Evolutionary conservation across 768 basidiomycete genomes (phyloP), one percentile per base, ranked within the genome.

Genomic region (Leccinum ochraceum): DNA sequence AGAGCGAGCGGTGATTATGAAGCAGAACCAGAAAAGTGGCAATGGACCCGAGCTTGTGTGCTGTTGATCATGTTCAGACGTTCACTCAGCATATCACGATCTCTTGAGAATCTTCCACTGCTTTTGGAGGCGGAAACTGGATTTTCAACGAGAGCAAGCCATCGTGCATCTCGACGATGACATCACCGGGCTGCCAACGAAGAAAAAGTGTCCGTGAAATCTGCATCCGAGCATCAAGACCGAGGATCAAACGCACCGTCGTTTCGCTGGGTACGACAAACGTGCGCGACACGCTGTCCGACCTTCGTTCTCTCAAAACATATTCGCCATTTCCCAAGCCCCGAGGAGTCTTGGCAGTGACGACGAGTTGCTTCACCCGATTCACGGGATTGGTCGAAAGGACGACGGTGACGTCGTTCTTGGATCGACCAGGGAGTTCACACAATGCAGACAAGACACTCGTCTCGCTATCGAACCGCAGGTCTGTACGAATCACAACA

Each of bases 341-440:
- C 53, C 11, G 85, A 75, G 39, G 73, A 65, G 52, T 73, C 75
- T 64, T 72, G 42, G 86, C 89, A 22, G 76, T 70, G 57, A 91
- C 79, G 53, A 79, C 80, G 65, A 91, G 75, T 67, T 87, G 85
- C 67, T 80, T 86, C 62, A 84, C 80, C 62, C 84, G 79, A 63
- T 84, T 90, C 76, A 83, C 82, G 58, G 78, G 70, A 68, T 85
- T 85, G 62, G 82, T 85, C 54, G 82, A 81, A 58, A 92, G 79
- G 54, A 79, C 80, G 74, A 90, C 78, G 61, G 74, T 80, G 56
- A 91, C 66, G 66, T 89, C 84, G 62, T 71, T 71, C 62, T 78
- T 82, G 68, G 80, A 81, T 69, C 89, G 77, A 48, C 89, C 89
- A 4, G 89, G 89, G 32, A 90, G 76, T 73, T 90, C 88, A 68